Base-by-base conservation (phyloP, 1,139 yeast genomes). In the Saccharomyces hybrid region DNA sequence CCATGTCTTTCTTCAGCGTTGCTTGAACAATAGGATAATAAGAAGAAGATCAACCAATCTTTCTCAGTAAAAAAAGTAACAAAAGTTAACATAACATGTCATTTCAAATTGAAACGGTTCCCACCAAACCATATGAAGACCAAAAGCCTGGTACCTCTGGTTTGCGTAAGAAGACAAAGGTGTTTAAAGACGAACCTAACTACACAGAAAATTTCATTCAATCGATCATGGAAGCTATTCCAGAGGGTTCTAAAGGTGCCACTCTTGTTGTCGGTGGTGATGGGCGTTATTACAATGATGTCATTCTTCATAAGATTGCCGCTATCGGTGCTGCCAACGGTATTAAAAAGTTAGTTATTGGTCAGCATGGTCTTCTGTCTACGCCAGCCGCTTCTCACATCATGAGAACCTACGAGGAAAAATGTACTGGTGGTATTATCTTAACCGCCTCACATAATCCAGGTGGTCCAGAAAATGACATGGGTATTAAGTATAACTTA, bases 61-160 rank as follows among this genome's bases (percentile, higher is more conserved):
- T 38, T 19, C 25, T 8, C n/a, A 38, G 25, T 14, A 19, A 38
- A 19, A 16, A 38, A 38, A 38, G 26, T 19, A 16, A 38, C n/a
- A 5, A 38, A 19, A 13, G 34, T 49, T 27, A 19, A 19, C 9
- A 47, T 5, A 26, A 26, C 23, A 19, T 19, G 23, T 59, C 67
- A 2, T 56, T 57, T 11, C 51, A 58, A 27, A 56, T 65, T 7
- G 58, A 59, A 48, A 54, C 60, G n/a, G 60, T 66, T 8, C 58
- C 64, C 48, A 91, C 98, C n/a, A 82, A 79, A 27, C 85, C 97
- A 1, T 91, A 82, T 72, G 78, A 75, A 52, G 99, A 91, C 73
- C 99, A 93, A 72, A 93, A 90, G 70, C 99, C 99, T n/a, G 99
- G 99, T 47, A 93, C 99, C 16, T 91, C 98, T 5, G 99, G 99